A percentile compares a stretch with the other conserved stretches of the same genome.
Evolutionary conservation across 495 filamentous ascomycete species (phyloP).

Genomic region (Aspergillus diversus): DNA sequence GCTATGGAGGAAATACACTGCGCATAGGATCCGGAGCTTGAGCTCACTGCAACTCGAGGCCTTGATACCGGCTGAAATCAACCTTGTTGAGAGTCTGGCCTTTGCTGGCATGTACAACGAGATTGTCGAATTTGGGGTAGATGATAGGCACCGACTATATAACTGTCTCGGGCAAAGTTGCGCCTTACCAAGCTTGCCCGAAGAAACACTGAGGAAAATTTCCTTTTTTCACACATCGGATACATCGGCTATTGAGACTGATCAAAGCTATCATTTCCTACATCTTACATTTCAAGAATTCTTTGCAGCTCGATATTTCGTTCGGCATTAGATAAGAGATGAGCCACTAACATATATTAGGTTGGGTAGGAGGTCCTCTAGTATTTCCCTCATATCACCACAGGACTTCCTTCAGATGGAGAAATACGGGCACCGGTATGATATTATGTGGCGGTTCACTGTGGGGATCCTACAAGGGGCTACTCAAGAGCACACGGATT

Average conservation of each 20-base stretch:
- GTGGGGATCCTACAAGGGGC: constrained; percentile 37
- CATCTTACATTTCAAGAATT: constrained; percentile 30
- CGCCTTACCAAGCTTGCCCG: not conserved
- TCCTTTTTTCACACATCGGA: constrained; percentile 40
- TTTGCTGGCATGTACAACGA: not conserved
- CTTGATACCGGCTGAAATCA: not conserved
- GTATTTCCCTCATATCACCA: constrained; percentile 19
- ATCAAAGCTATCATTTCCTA: constrained; percentile 42
- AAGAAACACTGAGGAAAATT: constrained; percentile 9
- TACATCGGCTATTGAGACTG: not conserved
- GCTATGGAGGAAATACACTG: not conserved
- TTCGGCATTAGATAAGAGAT: constrained; percentile 31
- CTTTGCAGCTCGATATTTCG: constrained; percentile 40
- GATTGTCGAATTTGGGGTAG: not conserved
- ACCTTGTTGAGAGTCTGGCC: not conserved
- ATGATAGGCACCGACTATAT: not conserved
- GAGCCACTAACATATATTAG: too few relatives aligned
- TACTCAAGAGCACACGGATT: not conserved
- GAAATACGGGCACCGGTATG: constrained; percentile 44
- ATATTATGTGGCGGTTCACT: constrained; percentile 50
- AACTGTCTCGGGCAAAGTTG: not conserved
- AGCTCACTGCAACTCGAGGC: not conserved
- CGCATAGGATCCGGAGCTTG: not conserved
- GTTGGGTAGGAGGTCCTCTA: too few relatives aligned
- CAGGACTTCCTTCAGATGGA: constrained; percentile 34